These are phyloP conservation scores for Barnettozyma botsteinii DNA, from an alignment of 805 yeast genomes.

Conservation along the genomic window DNA sequence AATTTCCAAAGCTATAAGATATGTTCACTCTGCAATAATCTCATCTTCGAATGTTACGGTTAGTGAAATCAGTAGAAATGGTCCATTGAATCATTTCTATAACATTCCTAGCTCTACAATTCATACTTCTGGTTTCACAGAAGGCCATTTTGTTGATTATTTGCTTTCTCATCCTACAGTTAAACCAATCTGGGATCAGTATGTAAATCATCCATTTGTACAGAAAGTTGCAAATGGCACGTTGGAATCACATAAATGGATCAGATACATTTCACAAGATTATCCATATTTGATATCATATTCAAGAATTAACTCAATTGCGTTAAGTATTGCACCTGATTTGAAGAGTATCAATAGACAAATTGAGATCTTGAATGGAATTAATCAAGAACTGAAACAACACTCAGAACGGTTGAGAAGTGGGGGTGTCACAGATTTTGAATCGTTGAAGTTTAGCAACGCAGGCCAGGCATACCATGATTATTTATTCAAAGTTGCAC, in stretches of 20 bases:
- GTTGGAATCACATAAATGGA: slow-evolving; percentile 45
- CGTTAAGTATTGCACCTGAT: slow-evolving; percentile 57
- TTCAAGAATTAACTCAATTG: slow-evolving; percentile 57
- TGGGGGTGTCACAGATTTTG: slow-evolving; percentile 41
- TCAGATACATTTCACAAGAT: slow-evolving; percentile 52
- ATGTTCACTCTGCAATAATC: slow-evolving; percentile 59
- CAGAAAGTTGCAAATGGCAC: slow-evolving; percentile 44
- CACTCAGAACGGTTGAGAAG: slow-evolving; percentile 48
- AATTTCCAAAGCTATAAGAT: slow-evolving; percentile 52
- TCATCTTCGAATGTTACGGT: slow-evolving; percentile 38
- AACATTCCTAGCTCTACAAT: slow-evolving; percentile 19
- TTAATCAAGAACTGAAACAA: slow-evolving; percentile 48
- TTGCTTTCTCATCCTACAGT: slow-evolving; percentile 53
- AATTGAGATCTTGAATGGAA: slow-evolving; percentile 43
- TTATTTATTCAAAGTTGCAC: slow-evolving; percentile 49
- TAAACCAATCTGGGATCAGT: slow-evolving; percentile 48
- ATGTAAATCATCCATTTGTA: slow-evolving; percentile 60
- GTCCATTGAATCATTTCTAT: slow-evolving; percentile 70
- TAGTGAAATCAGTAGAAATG: slow-evolving; percentile 38
- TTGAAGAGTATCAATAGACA: slow-evolving; percentile 45
- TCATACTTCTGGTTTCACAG: slow-evolving; percentile 10
- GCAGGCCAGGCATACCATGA: slow-evolving; percentile 60
- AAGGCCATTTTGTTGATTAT: slow-evolving; percentile 38
- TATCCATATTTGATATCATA: slow-evolving; percentile 65
- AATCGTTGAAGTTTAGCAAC: slow-evolving; percentile 41